Evolutionary conservation across 306 rosid species (phyloP), one percentile per base, ranked within the genome.

Genomic region (Pachyrhizus erosus): DNA sequence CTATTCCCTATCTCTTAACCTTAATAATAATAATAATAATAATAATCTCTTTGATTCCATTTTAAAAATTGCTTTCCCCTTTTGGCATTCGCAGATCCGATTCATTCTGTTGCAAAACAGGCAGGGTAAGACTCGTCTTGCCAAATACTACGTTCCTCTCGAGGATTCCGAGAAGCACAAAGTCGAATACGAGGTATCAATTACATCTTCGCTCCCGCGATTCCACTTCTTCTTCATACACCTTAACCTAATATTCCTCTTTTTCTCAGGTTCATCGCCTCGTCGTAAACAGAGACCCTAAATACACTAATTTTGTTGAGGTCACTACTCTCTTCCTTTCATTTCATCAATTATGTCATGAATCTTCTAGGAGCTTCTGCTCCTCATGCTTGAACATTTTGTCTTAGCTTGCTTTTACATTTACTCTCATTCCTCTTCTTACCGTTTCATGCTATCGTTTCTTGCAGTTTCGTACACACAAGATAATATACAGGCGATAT

Each of bases 281-380:
- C 91, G 99, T 96, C 29, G 99, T 96, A 9, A 96, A 96, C 81
- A 88, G 99, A 85, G 99, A 96, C 88, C 95, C 99, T 84, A 96
- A 96, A 87, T 88, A 89, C 82, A 96, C 99, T 11, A 96, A 96
- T 82, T 96, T 96, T 77, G 99, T 96, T 29, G 99, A 96, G 98
- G 98, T 94, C 51, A 45, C 5, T 23, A 2, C 62, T 69, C 42
- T 39, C 27, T 77, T 52, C 75, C 39, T 5, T 4, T 58, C 3
- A 24, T 10, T 12, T 17, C 26, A 6, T 26, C 24, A 4, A 3
- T 24, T 58, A 2, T 57, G 17, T 10, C 15, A 23, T 57, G 6
- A 55, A 57, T 57, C 7, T 57, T 57, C 24, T 20, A 11, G 14
- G 29, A 55, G 60, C 26, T 18, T 51, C 61, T 52, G 12, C n/a